Evolutionary conservation across 2,329 filamentous ascomycete species (phyloP), one percentile per base, ranked within the genome.

Genomic region (Claviceps capensis): DNA sequence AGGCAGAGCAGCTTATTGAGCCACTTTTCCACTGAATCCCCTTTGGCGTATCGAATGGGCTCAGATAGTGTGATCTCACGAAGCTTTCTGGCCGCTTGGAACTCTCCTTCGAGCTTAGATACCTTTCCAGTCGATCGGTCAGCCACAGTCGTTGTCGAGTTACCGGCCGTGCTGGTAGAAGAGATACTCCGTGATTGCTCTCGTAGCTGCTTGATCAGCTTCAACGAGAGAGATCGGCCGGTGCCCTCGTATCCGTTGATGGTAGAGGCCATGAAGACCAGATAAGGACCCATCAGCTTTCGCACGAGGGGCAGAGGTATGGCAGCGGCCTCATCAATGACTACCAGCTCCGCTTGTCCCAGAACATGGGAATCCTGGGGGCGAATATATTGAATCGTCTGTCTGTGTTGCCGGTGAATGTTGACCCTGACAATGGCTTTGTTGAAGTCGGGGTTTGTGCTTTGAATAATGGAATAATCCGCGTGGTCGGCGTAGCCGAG

Each of bases 241-340:
- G 93, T 98, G 52, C 93, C 93, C 72, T 98, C 93, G 65, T 98
- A 98, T 53, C 93, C 93, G 64, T 97, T 97, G 71, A 98, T 96
- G 1, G 93, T 98, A 0, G 93, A 98, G 1, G 94, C 89, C 93
- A 98, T 97, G 69, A 98, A 98, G 8, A 97, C 89, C 40, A 98
- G 75, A 67, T 98, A 98, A 14, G 91, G 91, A 0, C 93, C 93
- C 81, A 98, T 90, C 42, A 98, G 76, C 69, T 96, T 96, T 60
- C 85, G 79, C 7, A 98, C 93, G 2, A 97, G 73, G 0, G 93
- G 93, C 11, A 98, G 70, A 13, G 94, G 93, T 56, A 98, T 98
- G 1, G 94, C 94, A 13, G 93, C 93, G 16, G 93, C 93, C 69
- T 98, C 93, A 68, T 98, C 93, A 57, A 98, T 97, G 8, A 98